Evolutionary conservation across 768 basidiomycete species (phyloP).

Genomic region (Hygrocybe punicea): DNA sequence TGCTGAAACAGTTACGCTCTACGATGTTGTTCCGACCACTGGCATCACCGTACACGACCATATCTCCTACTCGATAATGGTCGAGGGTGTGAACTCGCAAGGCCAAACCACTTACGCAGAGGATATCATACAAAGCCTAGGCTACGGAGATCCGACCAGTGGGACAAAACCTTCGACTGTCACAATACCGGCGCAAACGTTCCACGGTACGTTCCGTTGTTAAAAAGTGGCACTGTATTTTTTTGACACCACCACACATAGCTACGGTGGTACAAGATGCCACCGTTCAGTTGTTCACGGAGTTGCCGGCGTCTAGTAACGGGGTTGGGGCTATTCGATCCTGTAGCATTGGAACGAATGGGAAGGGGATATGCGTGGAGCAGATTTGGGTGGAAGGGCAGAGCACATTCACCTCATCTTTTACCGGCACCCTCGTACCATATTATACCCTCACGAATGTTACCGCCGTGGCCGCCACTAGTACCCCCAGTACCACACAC

Average conservation of each 20-base stretch:
- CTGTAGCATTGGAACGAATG: not conserved
- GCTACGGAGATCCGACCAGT: not conserved
- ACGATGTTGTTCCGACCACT: not conserved
- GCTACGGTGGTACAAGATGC: conserved; percentile 1
- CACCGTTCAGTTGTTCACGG: not conserved
- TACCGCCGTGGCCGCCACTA: no score
- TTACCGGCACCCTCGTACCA: not conserved
- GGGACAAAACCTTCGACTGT: not conserved
- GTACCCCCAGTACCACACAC: no score
- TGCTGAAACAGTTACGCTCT: not conserved
- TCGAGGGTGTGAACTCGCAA: not conserved
- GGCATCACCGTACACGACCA: not conserved
- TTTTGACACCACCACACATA: not conserved
- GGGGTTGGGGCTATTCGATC: not conserved
- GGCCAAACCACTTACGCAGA: not conserved
- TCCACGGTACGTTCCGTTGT: not conserved
- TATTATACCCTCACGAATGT: conserved; percentile 1
- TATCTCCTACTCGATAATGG: not conserved
- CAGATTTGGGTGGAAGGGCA: not conserved
- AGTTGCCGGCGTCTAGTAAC: not conserved
- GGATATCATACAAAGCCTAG: not conserved
- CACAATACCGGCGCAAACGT: not conserved
- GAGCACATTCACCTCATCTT: not conserved
- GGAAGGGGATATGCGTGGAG: not conserved
- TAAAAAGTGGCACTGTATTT: no score